These are phyloP conservation scores for Phytophthora colocasiae DNA, from an alignment of 352 stramenopile species.

Conservation along the genomic window DNA sequence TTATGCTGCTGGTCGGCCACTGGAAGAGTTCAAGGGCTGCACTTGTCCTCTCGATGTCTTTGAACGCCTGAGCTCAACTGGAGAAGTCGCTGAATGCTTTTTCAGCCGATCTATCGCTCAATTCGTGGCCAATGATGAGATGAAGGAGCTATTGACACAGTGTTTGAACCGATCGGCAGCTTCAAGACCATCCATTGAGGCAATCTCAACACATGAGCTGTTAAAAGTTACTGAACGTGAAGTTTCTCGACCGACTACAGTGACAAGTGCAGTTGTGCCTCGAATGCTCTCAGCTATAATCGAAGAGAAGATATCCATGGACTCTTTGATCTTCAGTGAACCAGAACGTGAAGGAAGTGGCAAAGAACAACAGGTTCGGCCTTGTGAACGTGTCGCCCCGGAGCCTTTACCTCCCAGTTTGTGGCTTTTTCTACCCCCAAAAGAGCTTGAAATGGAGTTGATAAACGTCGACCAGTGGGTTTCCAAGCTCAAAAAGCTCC, in stretches of 20 bases:
- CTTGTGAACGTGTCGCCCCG: conserved; percentile 3
- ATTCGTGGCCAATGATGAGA: conserved; percentile 53
- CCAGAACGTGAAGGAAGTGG: conserved; percentile 30
- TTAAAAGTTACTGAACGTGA: conserved; percentile 37
- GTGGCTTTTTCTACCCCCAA: conserved; percentile 68
- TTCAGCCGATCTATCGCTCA: conserved; percentile 61
- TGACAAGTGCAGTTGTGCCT: conserved; percentile 12
- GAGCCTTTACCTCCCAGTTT: conserved; percentile 60
- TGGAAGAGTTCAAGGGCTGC: conserved; percentile 63
- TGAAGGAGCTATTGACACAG: conserved; percentile 48
- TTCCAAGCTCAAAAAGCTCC: conserved; percentile 40
- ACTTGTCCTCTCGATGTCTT: conserved; percentile 41
- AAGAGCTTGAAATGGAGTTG: conserved; percentile 43
- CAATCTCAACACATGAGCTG: conserved; percentile 46
- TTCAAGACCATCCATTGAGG: conserved; percentile 48
- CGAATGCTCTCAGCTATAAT: conserved; percentile 32
- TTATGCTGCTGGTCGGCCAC: conserved; percentile 47
- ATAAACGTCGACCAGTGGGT: conserved; percentile 56
- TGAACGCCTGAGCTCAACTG: conserved; percentile 30
- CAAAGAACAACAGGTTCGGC: conserved; percentile 11
- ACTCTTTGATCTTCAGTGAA: conserved; percentile 1
- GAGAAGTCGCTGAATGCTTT: conserved; percentile 19
- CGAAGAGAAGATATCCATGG: conserved; percentile 19
- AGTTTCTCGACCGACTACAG: conserved; percentile 21
- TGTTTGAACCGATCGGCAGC: conserved; percentile 49